Conservation (phyloP, 805 yeast genomes). For the Metschnikowia arizonensis region DNA sequence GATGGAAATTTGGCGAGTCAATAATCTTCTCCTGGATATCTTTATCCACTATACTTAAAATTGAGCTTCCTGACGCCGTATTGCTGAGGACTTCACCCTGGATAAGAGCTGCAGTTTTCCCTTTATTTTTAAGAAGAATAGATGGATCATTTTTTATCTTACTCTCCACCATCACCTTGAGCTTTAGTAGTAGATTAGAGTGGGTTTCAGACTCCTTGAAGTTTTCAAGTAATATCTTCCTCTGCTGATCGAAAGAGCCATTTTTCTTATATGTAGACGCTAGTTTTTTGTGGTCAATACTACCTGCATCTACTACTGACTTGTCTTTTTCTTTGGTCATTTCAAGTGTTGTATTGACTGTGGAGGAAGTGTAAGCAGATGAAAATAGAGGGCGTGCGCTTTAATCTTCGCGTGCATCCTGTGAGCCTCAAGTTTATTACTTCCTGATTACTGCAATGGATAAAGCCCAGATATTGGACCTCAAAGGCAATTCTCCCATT, state of each 20-base stretch:
- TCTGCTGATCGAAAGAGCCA: conserved; percentile 46
- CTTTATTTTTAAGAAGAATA: conserved; percentile 45
- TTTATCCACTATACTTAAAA: conserved; percentile 40
- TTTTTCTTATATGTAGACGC: conserved; percentile 42
- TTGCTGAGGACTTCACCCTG: conserved; percentile 45
- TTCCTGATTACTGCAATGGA: conserved; percentile 1
- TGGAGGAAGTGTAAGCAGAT: neutral
- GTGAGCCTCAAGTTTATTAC: neutral
- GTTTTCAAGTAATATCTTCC: conserved; percentile 40
- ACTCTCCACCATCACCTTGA: conserved; percentile 41
- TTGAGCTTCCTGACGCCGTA: conserved; percentile 17
- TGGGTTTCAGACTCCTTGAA: conserved; percentile 41
- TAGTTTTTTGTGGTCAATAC: conserved; percentile 35
- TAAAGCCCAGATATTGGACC: conserved; percentile 5
- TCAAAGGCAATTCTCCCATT: conserved; percentile 3
- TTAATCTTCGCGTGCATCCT: neutral
- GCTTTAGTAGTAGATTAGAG: conserved; percentile 35
- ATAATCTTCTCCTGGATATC: conserved; percentile 43
- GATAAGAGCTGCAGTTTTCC: conserved; percentile 48
- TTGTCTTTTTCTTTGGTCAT: neutral
- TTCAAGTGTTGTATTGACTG: neutral
- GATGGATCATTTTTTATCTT: conserved; percentile 48
- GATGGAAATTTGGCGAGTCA: conserved; percentile 40
- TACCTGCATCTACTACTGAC: neutral
- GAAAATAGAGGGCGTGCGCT: neutral